Evolutionary conservation across 2,329 filamentous ascomycete genomes (phyloP), one percentile per base, ranked within the genome.

Genomic region (Aspergillus brunneoviolaceus): DNA sequence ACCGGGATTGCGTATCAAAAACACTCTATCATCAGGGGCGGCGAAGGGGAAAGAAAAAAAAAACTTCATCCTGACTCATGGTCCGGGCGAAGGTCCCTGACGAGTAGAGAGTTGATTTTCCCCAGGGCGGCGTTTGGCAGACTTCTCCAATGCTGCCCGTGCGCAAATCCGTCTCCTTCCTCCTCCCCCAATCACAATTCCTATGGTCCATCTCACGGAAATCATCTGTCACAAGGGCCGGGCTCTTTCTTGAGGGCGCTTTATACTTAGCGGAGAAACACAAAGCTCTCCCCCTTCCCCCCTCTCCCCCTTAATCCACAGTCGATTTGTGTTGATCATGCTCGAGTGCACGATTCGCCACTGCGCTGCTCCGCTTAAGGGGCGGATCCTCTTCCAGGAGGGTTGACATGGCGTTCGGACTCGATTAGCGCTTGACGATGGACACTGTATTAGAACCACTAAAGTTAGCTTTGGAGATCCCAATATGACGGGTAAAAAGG

Each of bases 361-460:
- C 62, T 63, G 65, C 64, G n/a, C 61, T 57, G 65, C 65, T 67
- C 65, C 63, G 66, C 68, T 65, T 70, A 65, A 61, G 65, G 63
- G 63, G 63, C 65, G 65, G 67, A 63, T 58, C 45, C 57, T 54
- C 62, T 60, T 45, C 12, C 39, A 45, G 39, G 64, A 60, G 66
- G 58, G 58, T 64, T 61, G 61, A 21, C 58, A 48, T 59, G 47
- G 35, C 52, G 48, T 63, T 54, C 31, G 42, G 53, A 57, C 54
- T 58, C 58, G 60, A 69, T 82, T 80, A 90, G 80, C 86, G 85
- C 78, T 90, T 90, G 74, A 90, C 78, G 76, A 90, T 89, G 12
- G 85, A 87, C 60, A 87, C 85, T 87, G 63, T 60, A 60, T 50
- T 55, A 52, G 51, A 55, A 53, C 56, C 19, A 45, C 39, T 45